A percentile compares a stretch with the other conserved stretches of the same genome.
These are phyloP conservation scores for Fusarium redolens DNA, from an alignment of 2,329 filamentous ascomycete species.

Conservation along the genomic window DNA sequence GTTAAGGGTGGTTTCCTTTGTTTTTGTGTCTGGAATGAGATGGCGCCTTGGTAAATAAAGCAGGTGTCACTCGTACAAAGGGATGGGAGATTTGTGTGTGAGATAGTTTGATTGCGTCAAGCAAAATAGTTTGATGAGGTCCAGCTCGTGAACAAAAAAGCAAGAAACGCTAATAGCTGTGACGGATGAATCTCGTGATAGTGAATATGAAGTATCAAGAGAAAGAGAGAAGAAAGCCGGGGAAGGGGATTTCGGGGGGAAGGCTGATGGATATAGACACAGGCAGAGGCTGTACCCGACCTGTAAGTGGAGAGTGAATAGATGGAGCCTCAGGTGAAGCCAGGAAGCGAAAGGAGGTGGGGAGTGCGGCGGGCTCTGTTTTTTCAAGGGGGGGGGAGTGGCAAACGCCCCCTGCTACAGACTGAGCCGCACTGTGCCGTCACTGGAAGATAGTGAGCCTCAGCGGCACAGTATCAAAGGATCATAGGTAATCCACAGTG, in stretches of 20 bases:
- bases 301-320: conserved; percentile 17
- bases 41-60: conserved; percentile 36
- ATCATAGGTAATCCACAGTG: conserved; percentile 30
- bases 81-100: conserved; percentile 1
- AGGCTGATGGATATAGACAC: conserved; percentile 37
- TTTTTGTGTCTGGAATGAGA: conserved; percentile 29
- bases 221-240: conserved; percentile 4
- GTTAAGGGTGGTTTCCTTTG: conserved; percentile 14
- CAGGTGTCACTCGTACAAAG: conserved; percentile 16
- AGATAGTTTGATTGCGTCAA: conserved; percentile 35
- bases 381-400: conserved; percentile 5
- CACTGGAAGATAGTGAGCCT: neutral
- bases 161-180: conserved; percentile 4
- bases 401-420: neutral
- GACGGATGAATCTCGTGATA: conserved; percentile 1
- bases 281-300: conserved; percentile 20
- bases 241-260: conserved; percentile 32
- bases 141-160: conserved; percentile 29
- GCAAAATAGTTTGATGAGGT: conserved; percentile 33
- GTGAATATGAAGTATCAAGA: conserved; percentile 1
- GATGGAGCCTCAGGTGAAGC: conserved; percentile 37
- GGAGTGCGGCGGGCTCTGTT: conserved; percentile 11
- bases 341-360: conserved; percentile 5
- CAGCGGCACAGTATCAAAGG: conserved; percentile 16
- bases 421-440: conserved; percentile 26